These are phyloP conservation scores for Hypocreales sp. DNA, from an alignment of 2,329 filamentous ascomycete genomes.

Conservation along the genomic window DNA sequence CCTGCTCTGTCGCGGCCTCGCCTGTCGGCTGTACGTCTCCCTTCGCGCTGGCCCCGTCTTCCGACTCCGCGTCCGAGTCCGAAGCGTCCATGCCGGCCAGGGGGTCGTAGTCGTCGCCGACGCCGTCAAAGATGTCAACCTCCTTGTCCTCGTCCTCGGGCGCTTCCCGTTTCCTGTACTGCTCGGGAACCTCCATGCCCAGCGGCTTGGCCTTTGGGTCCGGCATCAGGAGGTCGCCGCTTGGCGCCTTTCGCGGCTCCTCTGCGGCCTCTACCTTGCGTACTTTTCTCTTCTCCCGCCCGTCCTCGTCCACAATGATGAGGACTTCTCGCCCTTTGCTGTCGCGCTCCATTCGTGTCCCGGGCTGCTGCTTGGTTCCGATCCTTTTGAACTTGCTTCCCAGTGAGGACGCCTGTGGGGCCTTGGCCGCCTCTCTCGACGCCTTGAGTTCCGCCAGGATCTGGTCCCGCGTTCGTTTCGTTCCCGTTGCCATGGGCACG, in stretches of 20 bases:
- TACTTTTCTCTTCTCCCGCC: constrained; percentile 49
- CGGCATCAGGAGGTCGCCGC: constrained; percentile 30
- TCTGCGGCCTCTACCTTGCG: constrained; percentile 31
- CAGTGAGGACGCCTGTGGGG: constrained; percentile 32
- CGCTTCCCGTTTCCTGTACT: constrained; percentile 31
- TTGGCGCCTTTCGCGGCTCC: constrained; percentile 18
- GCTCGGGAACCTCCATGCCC: constrained; percentile 51
- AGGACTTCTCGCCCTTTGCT: constrained; percentile 46
- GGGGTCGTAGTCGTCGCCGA: constrained; percentile 52
- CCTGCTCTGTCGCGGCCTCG: constrained; percentile 5
- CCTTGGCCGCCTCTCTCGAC: constrained; percentile 42
- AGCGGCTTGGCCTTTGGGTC: constrained; percentile 41
- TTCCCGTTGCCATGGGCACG: constrained; percentile 33
- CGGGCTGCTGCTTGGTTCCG: constrained; percentile 34
- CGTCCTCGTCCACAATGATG: constrained; percentile 50
- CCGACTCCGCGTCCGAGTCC: constrained; percentile 27
- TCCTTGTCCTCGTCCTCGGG: constrained; percentile 39
- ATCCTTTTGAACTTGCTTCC: constrained; percentile 51
- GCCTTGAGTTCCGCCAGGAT: constrained; percentile 54
- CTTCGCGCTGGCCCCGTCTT: constrained; percentile 20
- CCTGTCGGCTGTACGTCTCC: constrained; percentile 8
- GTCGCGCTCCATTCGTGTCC: constrained; percentile 44
- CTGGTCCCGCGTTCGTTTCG: constrained; percentile 49
- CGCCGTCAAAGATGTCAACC: constrained; percentile 50
- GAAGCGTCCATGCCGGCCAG: constrained; percentile 39